Evolutionary conservation across 148 eudicot genomes (phyloP).

Genomic region (Spergularia bocconei): DNA sequence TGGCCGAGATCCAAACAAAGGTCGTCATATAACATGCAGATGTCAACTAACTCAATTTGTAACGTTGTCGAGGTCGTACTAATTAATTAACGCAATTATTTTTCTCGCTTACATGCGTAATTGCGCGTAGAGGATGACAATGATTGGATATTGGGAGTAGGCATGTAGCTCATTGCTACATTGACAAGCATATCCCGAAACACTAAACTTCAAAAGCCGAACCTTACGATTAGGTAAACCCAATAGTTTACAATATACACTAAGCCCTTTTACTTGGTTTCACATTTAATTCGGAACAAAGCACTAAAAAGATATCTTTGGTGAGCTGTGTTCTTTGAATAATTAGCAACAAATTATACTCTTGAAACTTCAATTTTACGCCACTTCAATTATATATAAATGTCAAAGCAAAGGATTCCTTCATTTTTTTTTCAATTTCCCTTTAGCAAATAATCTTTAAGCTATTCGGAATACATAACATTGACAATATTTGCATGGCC

Average conservation of each 20-base stretch:
- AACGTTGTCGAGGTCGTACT: too few species aligned
- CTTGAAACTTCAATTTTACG: conserved; percentile 1
- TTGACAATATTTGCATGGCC: conserved; percentile 32
- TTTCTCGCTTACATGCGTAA: background rate
- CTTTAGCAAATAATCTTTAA: too few species aligned
- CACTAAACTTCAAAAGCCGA: conserved; percentile 24
- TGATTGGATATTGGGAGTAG: background rate
- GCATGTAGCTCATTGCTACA: background rate
- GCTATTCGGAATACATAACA: background rate
- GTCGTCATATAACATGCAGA: too few species aligned
- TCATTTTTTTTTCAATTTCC: background rate
- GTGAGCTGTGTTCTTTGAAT: conserved; percentile 23
- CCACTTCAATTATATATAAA: conserved; percentile 6
- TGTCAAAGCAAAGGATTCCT: background rate
- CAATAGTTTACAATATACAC: conserved; percentile 5
- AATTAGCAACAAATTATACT: background rate
- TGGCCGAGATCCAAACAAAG: too few species aligned
- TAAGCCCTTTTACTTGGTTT: background rate
- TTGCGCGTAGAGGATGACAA: background rate
- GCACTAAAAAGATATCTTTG: conserved; percentile 8
- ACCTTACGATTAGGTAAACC: conserved; percentile 22
- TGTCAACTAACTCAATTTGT: too few species aligned
- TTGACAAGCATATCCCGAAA: conserved; percentile 17
- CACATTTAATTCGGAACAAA: background rate
- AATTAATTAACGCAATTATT: background rate